A percentile compares a stretch with the other conserved stretches of the same genome.
Conservation (phyloP, 2,329 filamentous ascomycete genomes). For the Botryotinia calthae region DNA sequence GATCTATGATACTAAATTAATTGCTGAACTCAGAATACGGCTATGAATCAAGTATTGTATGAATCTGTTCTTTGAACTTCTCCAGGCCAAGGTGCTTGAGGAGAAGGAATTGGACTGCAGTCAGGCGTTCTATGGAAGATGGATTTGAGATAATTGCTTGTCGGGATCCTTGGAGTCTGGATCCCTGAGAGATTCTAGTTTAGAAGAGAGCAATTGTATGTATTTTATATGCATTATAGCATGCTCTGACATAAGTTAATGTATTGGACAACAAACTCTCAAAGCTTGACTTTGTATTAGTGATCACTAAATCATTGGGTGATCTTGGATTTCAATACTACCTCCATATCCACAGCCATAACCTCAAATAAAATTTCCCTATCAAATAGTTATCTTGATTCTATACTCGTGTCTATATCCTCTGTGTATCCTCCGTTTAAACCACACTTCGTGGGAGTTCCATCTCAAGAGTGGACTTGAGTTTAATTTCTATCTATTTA, state of each 20-base stretch:
- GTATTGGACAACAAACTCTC: not conserved
- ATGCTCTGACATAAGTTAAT: not conserved
- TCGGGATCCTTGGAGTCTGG: too few species aligned
- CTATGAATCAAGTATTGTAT: not conserved
- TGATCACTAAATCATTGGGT: not conserved
- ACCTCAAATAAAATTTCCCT: not conserved
- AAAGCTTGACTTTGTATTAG: not conserved
- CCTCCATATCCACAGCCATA: not conserved
- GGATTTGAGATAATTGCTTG: not conserved
- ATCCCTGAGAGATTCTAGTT: not conserved
- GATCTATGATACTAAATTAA: not conserved
- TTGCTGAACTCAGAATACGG: fast-evolving
- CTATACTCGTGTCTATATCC: too few species aligned
- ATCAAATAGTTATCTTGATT: too few species aligned
- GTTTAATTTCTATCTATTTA: not conserved
- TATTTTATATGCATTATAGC: not conserved
- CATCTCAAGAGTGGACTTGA: not conserved
- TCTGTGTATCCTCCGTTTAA: too few species aligned
- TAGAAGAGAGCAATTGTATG: fast-evolving
- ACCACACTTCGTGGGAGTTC: too few species aligned
- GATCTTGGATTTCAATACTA: not conserved
- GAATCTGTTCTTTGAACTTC: fast-evolving
- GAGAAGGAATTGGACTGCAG: not conserved
- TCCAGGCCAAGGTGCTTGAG: not conserved
- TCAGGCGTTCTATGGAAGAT: too few species aligned